These are phyloP conservation scores for Phytophthora boehmeriae DNA, from an alignment of 352 stramenopile genomes.

Conservation along the genomic window DNA sequence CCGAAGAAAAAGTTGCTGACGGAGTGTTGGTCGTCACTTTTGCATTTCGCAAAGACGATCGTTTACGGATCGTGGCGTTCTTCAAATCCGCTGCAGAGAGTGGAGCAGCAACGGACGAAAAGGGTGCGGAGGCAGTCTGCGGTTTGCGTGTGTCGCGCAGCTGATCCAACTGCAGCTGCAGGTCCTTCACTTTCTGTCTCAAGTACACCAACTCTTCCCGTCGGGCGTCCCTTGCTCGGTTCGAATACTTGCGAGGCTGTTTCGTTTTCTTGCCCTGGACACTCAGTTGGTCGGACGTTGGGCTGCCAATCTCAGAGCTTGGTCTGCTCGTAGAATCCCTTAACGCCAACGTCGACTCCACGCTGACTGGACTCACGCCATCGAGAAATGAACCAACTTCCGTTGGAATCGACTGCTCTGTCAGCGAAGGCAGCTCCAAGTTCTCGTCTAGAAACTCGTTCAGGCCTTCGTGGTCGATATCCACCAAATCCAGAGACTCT, in stretches of 20 bases:
- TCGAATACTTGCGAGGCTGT: slow-evolving; percentile 39
- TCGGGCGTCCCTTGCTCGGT: slow-evolving; percentile 33
- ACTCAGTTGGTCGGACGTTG: slow-evolving; percentile 6
- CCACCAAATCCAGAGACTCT: slow-evolving; percentile 16
- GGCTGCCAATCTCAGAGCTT: slow-evolving; percentile 12
- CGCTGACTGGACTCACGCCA: neutral
- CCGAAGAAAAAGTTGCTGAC: slow-evolving; percentile 32
- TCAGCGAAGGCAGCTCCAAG: slow-evolving; percentile 31
- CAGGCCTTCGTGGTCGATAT: slow-evolving; percentile 8
- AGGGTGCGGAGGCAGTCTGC: slow-evolving; percentile 27
- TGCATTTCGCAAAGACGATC: slow-evolving; percentile 12
- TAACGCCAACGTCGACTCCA: neutral
- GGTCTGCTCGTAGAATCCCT: slow-evolving; percentile 7
- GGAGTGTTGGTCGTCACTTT: slow-evolving; percentile 19
- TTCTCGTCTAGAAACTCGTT: slow-evolving; percentile 14
- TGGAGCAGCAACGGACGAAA: slow-evolving; percentile 34
- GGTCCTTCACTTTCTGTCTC: slow-evolving; percentile 41
- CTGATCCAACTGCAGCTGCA: slow-evolving; percentile 39
- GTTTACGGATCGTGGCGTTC: slow-evolving; percentile 7
- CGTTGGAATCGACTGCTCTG: slow-evolving; percentile 16
- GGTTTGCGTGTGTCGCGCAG: slow-evolving; percentile 29
- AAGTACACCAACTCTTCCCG: slow-evolving; percentile 45
- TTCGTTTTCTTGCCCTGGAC: slow-evolving; percentile 23
- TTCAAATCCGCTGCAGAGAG: slow-evolving; percentile 18
- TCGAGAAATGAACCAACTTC: neutral